These are phyloP conservation scores for Termitomyces sp. DNA, from an alignment of 768 basidiomycete genomes.

Conservation along the genomic window DNA sequence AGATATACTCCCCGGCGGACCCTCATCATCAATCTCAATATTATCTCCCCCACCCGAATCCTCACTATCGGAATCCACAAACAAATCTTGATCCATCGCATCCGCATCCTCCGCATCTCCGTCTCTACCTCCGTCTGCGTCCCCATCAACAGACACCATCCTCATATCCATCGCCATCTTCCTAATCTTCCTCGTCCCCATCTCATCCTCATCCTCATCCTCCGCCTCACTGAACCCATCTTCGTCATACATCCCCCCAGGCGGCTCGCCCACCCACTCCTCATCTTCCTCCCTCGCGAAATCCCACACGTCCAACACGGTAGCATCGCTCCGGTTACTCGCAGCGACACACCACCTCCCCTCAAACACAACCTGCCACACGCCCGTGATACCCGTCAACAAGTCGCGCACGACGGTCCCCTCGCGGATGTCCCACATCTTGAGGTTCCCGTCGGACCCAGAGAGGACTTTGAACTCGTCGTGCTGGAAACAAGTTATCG, in stretches of 20 bases:
- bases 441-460: conserved; percentile 92
- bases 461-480: conserved; percentile 97
- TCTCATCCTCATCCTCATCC: conserved; percentile 36
- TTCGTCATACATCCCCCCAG: conserved; percentile 70
- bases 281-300: conserved; percentile 72
- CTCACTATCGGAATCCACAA: conserved; percentile 38
- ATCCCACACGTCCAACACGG: conserved; percentile 88
- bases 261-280: conserved; percentile 80
- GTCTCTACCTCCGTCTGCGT: conserved; percentile 39
- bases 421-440: conserved; percentile 95
- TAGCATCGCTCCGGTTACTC: conserved; percentile 71
- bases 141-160: conserved; percentile 9
- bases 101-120: conserved; percentile 57
- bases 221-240: conserved; percentile 52
- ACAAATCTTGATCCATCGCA: conserved; percentile 70
- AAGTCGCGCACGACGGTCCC: conserved; percentile 85
- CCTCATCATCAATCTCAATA: conserved; percentile 19
- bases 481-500: conserved; percentile 99
- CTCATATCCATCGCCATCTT: conserved; percentile 11
- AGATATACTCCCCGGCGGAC: conserved; percentile 13
- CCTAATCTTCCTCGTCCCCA: conserved; percentile 16
- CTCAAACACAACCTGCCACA: conserved; percentile 98
- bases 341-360: conserved; percentile 94
- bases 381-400: conserved; percentile 85
- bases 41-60: conserved; percentile 22